Evolutionary conservation across 1,284 basidiomycete species (phyloP).

Genomic region (Grifola frondosa): DNA sequence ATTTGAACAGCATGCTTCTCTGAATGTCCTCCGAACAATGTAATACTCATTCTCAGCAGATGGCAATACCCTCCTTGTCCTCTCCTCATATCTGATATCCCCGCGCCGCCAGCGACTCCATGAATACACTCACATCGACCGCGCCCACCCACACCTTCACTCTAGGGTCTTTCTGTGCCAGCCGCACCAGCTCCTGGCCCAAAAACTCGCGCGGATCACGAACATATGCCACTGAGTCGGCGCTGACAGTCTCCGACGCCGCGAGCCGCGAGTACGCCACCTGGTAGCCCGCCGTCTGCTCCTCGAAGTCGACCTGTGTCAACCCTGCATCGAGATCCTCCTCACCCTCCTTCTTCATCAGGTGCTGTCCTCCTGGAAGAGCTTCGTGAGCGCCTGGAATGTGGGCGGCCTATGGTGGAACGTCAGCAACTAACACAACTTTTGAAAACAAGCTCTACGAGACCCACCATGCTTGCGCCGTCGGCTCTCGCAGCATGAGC

Average conservation of each 20-base stretch:
- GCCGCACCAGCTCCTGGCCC: constrained; percentile 42
- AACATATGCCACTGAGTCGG: constrained; percentile 63
- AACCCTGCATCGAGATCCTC: constrained; percentile 65
- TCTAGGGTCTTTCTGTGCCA: constrained; percentile 31
- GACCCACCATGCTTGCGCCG: constrained; percentile 69
- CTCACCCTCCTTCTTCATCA: constrained; percentile 46
- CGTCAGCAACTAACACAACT: too few relatives aligned
- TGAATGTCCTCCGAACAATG: too few relatives aligned
- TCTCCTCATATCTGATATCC: constrained; percentile 16
- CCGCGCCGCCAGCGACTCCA: constrained; percentile 38
- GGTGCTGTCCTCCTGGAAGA: constrained; percentile 74
- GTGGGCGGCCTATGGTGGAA: constrained; percentile 52
- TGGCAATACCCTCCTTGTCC: too few relatives aligned
- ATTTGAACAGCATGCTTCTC: too few relatives aligned
- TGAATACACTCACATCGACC: constrained; percentile 39
- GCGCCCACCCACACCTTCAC: constrained; percentile 38
- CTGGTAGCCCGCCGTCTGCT: constrained; percentile 88
- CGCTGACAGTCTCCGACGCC: constrained; percentile 61
- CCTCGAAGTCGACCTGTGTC: constrained; percentile 86
- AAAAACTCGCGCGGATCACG: constrained; percentile 55
- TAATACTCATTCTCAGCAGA: too few relatives aligned
- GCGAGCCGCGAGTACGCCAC: constrained; percentile 90
- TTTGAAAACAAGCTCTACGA: too few relatives aligned
- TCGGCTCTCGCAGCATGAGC: constrained; percentile 64
- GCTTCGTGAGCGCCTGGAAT: constrained; percentile 74